Evolutionary conservation across 2,329 filamentous ascomycete species (phyloP).

Genomic region (Metarhizium rileyi): DNA sequence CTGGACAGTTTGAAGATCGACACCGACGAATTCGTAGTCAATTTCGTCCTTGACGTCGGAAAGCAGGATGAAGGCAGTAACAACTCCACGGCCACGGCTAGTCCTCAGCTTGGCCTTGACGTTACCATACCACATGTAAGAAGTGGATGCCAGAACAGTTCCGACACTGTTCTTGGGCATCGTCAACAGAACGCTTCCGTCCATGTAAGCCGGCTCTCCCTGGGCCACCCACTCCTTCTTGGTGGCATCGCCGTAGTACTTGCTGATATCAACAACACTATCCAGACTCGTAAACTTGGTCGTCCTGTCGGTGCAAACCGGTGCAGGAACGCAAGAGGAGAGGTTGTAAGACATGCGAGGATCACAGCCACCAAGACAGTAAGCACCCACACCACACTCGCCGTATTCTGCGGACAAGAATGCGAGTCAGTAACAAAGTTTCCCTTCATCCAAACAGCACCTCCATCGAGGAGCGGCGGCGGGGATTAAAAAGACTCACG

Average conservation of each 20-base stretch:
- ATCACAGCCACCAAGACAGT: slow-evolving; percentile 93
- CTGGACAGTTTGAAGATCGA: slow-evolving; percentile 67
- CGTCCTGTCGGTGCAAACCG: slow-evolving; percentile 65
- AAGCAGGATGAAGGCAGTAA: slow-evolving; percentile 94
- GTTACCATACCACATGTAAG: slow-evolving; percentile 96
- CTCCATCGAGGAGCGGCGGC: not conserved
- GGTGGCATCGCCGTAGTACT: slow-evolving; percentile 77
- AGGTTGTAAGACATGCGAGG: slow-evolving; percentile 73
- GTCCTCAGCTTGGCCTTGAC: slow-evolving; percentile 80
- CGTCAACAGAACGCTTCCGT: slow-evolving; percentile 69
- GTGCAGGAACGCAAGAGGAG: slow-evolving; percentile 75
- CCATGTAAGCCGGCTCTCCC: slow-evolving; percentile 60
- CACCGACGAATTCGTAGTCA: slow-evolving; percentile 89
- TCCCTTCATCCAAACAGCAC: not conserved
- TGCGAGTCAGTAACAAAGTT: slow-evolving; percentile 9
- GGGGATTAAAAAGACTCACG: slow-evolving; percentile 45
- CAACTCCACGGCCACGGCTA: slow-evolving; percentile 74
- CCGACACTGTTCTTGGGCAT: slow-evolving; percentile 82
- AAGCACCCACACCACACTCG: slow-evolving; percentile 86
- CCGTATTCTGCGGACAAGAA: slow-evolving; percentile 60
- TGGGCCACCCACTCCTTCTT: slow-evolving; percentile 82
- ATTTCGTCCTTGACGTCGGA: slow-evolving; percentile 97
- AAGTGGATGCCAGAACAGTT: slow-evolving; percentile 72
- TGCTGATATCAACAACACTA: slow-evolving; percentile 56
- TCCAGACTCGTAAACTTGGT: slow-evolving; percentile 68